Conservation (phyloP, 108 stramenopile genomes). For the Cyclostephanos tholiformis region DNA sequence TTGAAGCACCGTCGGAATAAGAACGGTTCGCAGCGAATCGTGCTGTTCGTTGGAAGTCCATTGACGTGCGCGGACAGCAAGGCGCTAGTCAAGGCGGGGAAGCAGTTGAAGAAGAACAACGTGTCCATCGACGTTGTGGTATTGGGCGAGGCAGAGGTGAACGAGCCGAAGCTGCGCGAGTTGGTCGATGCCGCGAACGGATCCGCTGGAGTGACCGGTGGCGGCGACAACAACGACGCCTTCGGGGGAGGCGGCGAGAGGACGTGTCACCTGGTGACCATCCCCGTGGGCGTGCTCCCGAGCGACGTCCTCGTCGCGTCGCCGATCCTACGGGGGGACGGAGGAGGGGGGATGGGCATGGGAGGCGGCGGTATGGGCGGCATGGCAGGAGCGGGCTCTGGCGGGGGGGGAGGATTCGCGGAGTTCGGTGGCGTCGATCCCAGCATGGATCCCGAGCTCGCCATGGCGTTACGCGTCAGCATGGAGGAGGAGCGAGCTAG, state of each 20-base stretch:
- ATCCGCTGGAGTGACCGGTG: constrained; percentile 56
- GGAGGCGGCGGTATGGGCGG: constrained; percentile 56
- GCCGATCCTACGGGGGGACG: constrained; percentile 83
- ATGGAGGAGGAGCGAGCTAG: constrained; percentile 98
- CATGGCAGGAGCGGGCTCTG: constrained; percentile 59
- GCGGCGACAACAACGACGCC: constrained; percentile 70
- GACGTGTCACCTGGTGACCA: constrained; percentile 92
- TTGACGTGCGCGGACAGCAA: constrained; percentile 53
- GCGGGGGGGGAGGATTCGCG: constrained; percentile 74
- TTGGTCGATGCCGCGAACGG: constrained; percentile 95
- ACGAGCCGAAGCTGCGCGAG: constrained; percentile 87
- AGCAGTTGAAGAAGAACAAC: constrained; percentile 94
- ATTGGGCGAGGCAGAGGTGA: constrained; percentile 91
- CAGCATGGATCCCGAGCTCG: constrained; percentile 97
- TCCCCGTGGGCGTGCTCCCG: constrained; percentile 93
- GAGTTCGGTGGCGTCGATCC: constrained; percentile 96
- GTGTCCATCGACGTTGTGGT: constrained; percentile 94
- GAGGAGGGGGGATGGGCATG: constrained; percentile 52
- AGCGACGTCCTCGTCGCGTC: constrained; percentile 90
- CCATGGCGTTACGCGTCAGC: constrained; percentile 96
- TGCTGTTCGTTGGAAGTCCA: constrained; percentile 91
- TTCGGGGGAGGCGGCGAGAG: constrained; percentile 74
- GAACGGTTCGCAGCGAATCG: constrained; percentile 95
- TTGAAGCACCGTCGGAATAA: constrained; percentile 98
- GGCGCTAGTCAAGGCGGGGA: constrained; percentile 79